Evolutionary conservation across 257 asterid genomes (phyloP), one percentile per base, ranked within the genome.

Genomic region (Echium plantagineum): DNA sequence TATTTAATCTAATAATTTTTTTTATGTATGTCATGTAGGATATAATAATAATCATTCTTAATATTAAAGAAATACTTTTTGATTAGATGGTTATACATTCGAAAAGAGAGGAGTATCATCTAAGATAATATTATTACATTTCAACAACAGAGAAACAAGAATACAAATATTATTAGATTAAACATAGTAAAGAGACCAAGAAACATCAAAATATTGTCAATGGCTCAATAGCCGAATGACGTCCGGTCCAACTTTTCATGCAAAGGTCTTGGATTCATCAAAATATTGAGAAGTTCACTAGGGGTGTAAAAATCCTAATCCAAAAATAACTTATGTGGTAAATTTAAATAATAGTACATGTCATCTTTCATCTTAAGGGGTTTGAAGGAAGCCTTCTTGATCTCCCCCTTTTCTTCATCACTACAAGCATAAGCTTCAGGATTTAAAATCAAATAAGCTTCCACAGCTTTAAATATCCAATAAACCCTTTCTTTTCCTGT

Each of bases 391-490:
- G 49, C 49, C 16, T 10, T 10, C 16, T 12, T 42, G 49, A 42
- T 13, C 17, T 42, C 49, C 49, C 49, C 49, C 49, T 10, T 42
- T 1, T 42, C 49, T 42, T 42, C 49, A 42, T 42, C 49, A 42
- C 49, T 42, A 42, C 49, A 42, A 42, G 49, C 16, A 42, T 71
- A 61, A 61, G 55, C 49, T 9, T 58, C 57, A 60, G 75, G 71
- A 35, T 71, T 65, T 1, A 59, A 52, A 10, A 46, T 12, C 51
- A 71, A 63, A 59, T 71, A 65, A 2, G 48, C 61, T 30, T 71
- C 67, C 19, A 55, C 67, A 38, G 55, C 63, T 55, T 64, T 63
- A 66, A 70, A 63, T 26, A 64, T 35, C 31, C 12, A 58, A 6
- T 28, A 0, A 1, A 47, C 66, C 46, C 22, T 32, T 1, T 70